Evolutionary conservation across 495 filamentous ascomycete species (phyloP).

Genomic region (Xylaria venustula): DNA sequence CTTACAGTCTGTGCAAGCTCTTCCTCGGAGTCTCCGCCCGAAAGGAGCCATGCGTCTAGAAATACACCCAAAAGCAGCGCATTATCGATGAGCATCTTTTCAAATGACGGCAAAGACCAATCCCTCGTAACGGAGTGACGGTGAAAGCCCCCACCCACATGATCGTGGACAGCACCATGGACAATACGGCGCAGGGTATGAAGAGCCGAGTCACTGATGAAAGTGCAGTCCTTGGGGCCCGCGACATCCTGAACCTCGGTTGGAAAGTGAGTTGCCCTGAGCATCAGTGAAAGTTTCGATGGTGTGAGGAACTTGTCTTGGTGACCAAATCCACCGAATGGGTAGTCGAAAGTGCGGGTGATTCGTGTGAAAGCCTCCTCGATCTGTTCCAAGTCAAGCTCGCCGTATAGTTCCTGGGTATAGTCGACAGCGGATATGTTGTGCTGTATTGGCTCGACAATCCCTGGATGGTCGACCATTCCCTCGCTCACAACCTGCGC

Average conservation of each 20-base stretch:
- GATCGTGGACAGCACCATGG: conserved; percentile 85
- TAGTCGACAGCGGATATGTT: conserved; percentile 17
- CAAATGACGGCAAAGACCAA: conserved; percentile 93
- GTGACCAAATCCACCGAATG: conserved; percentile 75
- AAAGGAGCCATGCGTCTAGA: conserved; percentile 80
- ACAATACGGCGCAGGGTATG: conserved; percentile 79
- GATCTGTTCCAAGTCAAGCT: conserved; percentile 83
- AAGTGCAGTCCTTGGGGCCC: conserved; percentile 71
- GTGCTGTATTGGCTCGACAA: neutral
- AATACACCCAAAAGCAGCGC: conserved; percentile 84
- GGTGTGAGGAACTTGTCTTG: conserved; percentile 92
- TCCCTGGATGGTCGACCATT: conserved; percentile 55
- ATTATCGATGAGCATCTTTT: conserved; percentile 98
- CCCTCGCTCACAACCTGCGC: conserved; percentile 86
- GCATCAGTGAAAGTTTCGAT: conserved; percentile 76
- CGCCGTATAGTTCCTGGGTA: conserved; percentile 37
- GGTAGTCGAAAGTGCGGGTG: conserved; percentile 70
- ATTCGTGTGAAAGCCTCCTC: conserved; percentile 88
- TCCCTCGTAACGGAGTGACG: conserved; percentile 87
- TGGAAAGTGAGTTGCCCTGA: conserved; percentile 73
- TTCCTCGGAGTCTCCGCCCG: conserved; percentile 48
- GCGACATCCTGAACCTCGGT: conserved; percentile 77
- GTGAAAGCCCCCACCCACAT: conserved; percentile 88
- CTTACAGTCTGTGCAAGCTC: conserved; percentile 79
- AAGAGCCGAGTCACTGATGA: conserved; percentile 78